Percentiles rank a stretch among this genome's conserved stretches.
These are phyloP conservation scores for Colletotrichum tropicicola DNA, from an alignment of 2,329 filamentous ascomycete species.

Conservation along the genomic window DNA sequence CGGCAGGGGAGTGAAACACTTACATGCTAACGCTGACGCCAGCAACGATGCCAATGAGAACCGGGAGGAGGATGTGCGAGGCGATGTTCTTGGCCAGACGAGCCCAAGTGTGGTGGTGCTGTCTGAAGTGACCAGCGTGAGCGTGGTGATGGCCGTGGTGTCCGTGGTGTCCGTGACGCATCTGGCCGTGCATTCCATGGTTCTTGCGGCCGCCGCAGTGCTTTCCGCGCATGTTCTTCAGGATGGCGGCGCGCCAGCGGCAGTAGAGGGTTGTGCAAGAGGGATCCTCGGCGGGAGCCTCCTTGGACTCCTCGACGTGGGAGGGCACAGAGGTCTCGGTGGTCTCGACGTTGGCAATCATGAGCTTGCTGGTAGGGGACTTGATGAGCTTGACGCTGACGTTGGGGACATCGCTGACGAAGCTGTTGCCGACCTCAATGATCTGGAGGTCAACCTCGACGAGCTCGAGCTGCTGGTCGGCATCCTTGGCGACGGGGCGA, in stretches of 20 bases:
- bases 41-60: slow-evolving; percentile 74
- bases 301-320: slow-evolving; percentile 36
- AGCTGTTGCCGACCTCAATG: slow-evolving; percentile 65
- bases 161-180: slow-evolving; percentile 32
- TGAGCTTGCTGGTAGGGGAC: slow-evolving; percentile 61
- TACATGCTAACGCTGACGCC: slow-evolving; percentile 74
- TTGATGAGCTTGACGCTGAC: slow-evolving; percentile 71
- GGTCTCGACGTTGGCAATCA: slow-evolving; percentile 60
- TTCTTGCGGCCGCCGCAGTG: slow-evolving; percentile 46
- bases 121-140: slow-evolving; percentile 37
- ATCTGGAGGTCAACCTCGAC: slow-evolving; percentile 66
- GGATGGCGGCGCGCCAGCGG: slow-evolving; percentile 61
- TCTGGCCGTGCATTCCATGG: slow-evolving; percentile 33
- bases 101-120: slow-evolving; percentile 48
- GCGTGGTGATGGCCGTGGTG: slow-evolving; percentile 38
- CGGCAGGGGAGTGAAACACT: slow-evolving; percentile 37
- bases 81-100: slow-evolving; percentile 64
- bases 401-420: slow-evolving; percentile 61
- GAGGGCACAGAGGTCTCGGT: slow-evolving; percentile 36
- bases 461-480: slow-evolving; percentile 61
- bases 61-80: slow-evolving; percentile 72
- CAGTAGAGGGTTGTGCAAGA: slow-evolving; percentile 59
- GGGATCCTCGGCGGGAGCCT: slow-evolving; percentile 26
- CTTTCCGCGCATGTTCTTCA: slow-evolving; percentile 43
- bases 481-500: slow-evolving; percentile 53